Evolutionary conservation across 1,139 yeast species (phyloP).

Genomic region (Arxiozyma bovina): DNA sequence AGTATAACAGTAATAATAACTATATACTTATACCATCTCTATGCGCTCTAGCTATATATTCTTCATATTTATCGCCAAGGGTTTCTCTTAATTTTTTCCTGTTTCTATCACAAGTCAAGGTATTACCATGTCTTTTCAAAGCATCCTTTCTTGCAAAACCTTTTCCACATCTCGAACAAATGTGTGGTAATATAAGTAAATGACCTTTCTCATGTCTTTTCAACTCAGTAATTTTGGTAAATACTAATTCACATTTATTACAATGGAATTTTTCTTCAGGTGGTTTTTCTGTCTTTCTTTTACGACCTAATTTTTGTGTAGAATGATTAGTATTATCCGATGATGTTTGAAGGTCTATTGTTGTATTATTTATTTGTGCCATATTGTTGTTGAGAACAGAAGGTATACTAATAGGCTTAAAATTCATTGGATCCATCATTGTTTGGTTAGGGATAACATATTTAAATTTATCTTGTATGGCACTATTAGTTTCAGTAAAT

Average conservation of each 20-base stretch:
- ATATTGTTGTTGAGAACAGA: neutral
- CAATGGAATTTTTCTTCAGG: conserved; percentile 13
- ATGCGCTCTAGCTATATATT: conserved; percentile 22
- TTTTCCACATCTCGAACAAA: conserved; percentile 67
- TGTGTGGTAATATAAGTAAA: conserved; percentile 33
- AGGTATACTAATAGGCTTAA: neutral
- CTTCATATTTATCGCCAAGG: conserved; percentile 24
- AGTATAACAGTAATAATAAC: neutral
- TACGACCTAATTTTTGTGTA: neutral
- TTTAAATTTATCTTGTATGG: neutral
- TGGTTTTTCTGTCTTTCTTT: neutral
- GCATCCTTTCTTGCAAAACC: conserved; percentile 83
- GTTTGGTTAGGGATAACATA: conserved; percentile 4
- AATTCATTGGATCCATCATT: neutral
- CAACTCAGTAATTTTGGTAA: conserved; percentile 25
- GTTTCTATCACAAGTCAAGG: conserved; percentile 65
- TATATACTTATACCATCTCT: conserved; percentile 12
- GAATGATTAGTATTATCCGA: neutral
- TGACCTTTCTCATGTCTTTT: conserved; percentile 29
- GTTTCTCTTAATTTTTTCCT: conserved; percentile 38
- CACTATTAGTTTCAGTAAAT: neutral
- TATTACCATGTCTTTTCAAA: conserved; percentile 60
- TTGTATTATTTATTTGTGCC: neutral
- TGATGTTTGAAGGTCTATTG: neutral
- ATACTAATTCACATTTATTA: conserved; percentile 26